phyloP scores from a whole-genome alignment of 306 rosid species.

The Lathyrus sativus region DNA sequence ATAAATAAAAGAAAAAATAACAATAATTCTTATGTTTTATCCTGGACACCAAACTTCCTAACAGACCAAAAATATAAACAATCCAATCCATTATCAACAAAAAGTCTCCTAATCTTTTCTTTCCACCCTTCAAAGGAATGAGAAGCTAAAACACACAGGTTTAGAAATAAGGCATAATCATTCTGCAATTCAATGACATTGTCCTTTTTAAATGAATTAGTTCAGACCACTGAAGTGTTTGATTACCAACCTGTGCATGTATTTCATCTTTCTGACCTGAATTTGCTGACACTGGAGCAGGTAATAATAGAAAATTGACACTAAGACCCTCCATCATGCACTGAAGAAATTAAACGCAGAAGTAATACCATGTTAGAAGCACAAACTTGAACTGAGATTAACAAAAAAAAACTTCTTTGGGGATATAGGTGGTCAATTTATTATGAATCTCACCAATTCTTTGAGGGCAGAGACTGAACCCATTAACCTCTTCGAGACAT shows the following conservation, averaged over 20 bases:
- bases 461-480: conserved; percentile 71
- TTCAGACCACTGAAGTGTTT: conserved; percentile 32
- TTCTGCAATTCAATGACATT: conserved; percentile 18
- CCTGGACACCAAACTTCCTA: conserved; percentile 11
- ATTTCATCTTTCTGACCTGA: conserved; percentile 76
- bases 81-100: conserved; percentile 11
- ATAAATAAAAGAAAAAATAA: conserved; percentile 26
- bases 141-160: conserved; percentile 16
- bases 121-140: neutral
- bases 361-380: conserved; percentile 31
- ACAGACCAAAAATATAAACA: conserved; percentile 12
- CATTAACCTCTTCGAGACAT: conserved; percentile 59
- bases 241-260: conserved; percentile 75
- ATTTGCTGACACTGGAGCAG: conserved; percentile 57
- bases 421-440: neutral
- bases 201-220: conserved; percentile 18
- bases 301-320: conserved; percentile 58
- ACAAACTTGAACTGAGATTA: conserved; percentile 11
- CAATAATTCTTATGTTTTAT: conserved; percentile 32
- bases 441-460: conserved; percentile 62
- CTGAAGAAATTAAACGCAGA: conserved; percentile 55
- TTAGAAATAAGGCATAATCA: conserved; percentile 3
- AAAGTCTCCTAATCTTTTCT: conserved; percentile 11
- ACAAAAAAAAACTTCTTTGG: neutral
- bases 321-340: conserved; percentile 81